Evolutionary conservation across 2,329 filamentous ascomycete genomes (phyloP).

Genomic region (Phyllosticta ampelicida): DNA sequence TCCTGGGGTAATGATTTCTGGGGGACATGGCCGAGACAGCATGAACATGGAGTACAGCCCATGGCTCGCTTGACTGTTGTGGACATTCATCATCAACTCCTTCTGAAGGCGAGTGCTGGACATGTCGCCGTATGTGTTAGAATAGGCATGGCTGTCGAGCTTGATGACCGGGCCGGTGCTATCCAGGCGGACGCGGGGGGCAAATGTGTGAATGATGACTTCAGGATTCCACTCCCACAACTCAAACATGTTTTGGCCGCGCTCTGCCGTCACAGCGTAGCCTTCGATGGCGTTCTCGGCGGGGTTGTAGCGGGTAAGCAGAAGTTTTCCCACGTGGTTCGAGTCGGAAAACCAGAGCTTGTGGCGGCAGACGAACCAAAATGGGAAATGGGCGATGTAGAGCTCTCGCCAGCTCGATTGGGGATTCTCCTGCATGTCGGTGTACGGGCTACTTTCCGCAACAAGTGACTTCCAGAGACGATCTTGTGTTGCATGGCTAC

Average conservation of each 20-base stretch:
- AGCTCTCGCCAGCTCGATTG: conserved; percentile 60
- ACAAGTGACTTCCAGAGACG: conserved; percentile 62
- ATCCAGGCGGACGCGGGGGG: conserved; percentile 60
- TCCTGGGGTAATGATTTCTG: conserved; percentile 25
- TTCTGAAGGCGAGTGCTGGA: conserved; percentile 33
- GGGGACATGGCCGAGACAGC: conserved; percentile 46
- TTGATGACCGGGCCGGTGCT: conserved; percentile 57
- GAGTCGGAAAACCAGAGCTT: conserved; percentile 81
- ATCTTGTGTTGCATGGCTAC: conserved; percentile 51
- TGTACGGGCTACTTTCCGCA: conserved; percentile 51
- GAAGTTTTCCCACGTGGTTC: conserved; percentile 60
- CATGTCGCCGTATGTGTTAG: conserved; percentile 13
- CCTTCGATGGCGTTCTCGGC: conserved; percentile 66
- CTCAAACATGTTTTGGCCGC: conserved; percentile 43
- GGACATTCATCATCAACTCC: conserved; percentile 42
- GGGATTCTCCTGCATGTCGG: conserved; percentile 34
- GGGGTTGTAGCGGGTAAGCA: conserved; percentile 68
- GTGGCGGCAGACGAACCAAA: conserved; percentile 72
- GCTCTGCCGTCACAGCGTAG: conserved; percentile 51
- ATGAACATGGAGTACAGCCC: conserved; percentile 56
- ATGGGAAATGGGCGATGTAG: conserved; percentile 62
- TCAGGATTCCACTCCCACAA: conserved; percentile 54
- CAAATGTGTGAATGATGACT: conserved; percentile 62
- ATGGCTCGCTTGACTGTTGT: conserved; percentile 17
- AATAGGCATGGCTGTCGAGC: conserved; percentile 25